Conservation (phyloP, 805 yeast species). For the Kregervanrija delftensis region DNA sequence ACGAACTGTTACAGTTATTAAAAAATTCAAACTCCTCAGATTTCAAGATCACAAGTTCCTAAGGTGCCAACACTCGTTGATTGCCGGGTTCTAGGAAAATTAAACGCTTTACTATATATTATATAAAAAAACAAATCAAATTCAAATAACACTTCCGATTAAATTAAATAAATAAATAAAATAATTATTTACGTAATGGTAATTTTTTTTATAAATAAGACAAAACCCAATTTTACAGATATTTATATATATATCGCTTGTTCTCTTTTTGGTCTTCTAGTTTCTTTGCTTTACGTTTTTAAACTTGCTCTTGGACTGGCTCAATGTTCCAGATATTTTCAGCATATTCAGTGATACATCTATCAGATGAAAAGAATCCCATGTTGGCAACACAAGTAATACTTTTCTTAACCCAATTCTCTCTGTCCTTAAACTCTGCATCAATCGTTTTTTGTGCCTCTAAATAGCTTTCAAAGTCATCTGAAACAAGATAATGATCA, state of each 20-base stretch:
- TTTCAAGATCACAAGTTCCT: constrained; percentile 16
- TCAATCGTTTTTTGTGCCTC: constrained; percentile 77
- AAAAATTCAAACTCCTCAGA: constrained; percentile 17
- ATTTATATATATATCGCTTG: too few relatives aligned
- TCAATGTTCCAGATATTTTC: constrained; percentile 91
- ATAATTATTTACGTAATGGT: neutral
- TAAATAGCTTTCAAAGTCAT: constrained; percentile 82
- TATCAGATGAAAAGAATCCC: constrained; percentile 88
- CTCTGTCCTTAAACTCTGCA: constrained; percentile 53
- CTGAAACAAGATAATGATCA: constrained; percentile 80
- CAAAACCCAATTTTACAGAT: too few relatives aligned
- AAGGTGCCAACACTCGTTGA: too few relatives aligned
- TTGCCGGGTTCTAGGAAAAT: too few relatives aligned
- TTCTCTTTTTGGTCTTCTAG: too few relatives aligned
- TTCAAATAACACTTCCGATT: neutral
- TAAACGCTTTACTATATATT: too few relatives aligned
- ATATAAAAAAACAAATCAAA: too few relatives aligned
- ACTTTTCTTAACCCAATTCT: constrained; percentile 70
- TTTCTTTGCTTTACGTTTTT: too few relatives aligned
- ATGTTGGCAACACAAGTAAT: constrained; percentile 80
- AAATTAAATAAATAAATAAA: neutral
- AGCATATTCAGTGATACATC: constrained; percentile 89
- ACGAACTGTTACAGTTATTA: constrained; percentile 17
- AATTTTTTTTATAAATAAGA: too few relatives aligned
- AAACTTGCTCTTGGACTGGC: constrained; percentile 35